phyloP scores from a whole-genome alignment of 345 rosid genomes.

The Bruguiera parviflora region DNA sequence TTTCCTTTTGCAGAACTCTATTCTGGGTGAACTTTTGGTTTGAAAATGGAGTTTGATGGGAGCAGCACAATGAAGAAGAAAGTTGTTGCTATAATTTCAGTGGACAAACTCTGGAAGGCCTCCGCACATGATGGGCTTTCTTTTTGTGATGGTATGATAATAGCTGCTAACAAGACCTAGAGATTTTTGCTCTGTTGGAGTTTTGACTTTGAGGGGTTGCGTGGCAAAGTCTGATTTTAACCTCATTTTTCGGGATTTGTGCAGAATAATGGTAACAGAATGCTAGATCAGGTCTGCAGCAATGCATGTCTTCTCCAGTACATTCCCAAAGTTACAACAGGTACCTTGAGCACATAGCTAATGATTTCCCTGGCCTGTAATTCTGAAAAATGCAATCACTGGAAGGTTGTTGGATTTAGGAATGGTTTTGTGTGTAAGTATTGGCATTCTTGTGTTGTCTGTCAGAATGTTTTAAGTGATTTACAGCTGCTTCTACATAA shows the following conservation, averaged over 20 bases:
- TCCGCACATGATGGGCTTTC: slow-evolving; percentile 6
- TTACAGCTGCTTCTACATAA: neutral
- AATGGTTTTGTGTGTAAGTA: neutral
- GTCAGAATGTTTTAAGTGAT: neutral
- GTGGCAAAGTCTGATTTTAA: neutral
- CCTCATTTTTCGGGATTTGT: slow-evolving; percentile 7
- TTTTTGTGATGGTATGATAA: slow-evolving; percentile 1
- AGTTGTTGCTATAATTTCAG: slow-evolving; percentile 3
- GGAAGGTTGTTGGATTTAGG: neutral
- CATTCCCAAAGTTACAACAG: neutral
- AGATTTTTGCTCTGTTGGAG: neutral
- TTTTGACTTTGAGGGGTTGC: neutral
- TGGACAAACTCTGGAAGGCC: neutral
- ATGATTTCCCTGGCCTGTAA: neutral
- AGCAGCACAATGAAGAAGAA: slow-evolving; percentile 13
- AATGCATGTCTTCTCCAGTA: neutral
- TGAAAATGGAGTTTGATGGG: slow-evolving; percentile 5
- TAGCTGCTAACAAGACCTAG: neutral
- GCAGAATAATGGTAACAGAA: neutral
- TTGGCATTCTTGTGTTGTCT: neutral
- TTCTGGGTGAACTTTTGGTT: neutral
- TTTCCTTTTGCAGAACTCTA: slow-evolving; percentile 11
- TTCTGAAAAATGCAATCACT: neutral
- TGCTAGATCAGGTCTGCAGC: neutral
- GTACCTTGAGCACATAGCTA: slow-evolving; percentile 5